Conservation (phyloP, 2,329 filamentous ascomycete genomes). For the Penicillium rolfsii region DNA sequence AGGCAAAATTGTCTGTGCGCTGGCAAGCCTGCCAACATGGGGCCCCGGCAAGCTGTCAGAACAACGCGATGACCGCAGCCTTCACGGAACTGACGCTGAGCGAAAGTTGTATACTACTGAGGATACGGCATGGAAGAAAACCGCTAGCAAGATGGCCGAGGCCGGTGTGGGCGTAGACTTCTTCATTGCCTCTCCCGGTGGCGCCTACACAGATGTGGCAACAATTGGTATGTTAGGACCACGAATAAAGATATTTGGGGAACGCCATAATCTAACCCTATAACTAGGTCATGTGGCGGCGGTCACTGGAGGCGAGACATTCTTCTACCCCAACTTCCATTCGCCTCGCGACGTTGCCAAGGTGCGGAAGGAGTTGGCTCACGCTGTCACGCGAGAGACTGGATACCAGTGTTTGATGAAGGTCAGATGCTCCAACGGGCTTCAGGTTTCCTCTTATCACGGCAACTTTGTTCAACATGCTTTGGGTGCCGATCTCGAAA, state of each 20-base stretch:
- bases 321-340: conserved; percentile 96
- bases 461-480: conserved; percentile 96
- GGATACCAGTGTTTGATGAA: conserved; percentile 98
- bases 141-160: conserved; percentile 84
- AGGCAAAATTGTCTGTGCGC: conserved; percentile 86
- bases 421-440: conserved; percentile 93
- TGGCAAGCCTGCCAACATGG: conserved; percentile 87
- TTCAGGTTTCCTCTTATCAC: conserved; percentile 92
- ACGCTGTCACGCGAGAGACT: conserved; percentile 84
- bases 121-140: conserved; percentile 83
- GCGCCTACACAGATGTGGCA: conserved; percentile 89
- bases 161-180: conserved; percentile 88
- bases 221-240: conserved; percentile 69
- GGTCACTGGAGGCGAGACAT: conserved; percentile 90
- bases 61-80: conserved; percentile 79
- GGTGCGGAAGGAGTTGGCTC: conserved; percentile 80
- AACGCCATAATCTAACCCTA: conserved; percentile 9
- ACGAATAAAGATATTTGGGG: conserved; percentile 3
- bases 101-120: conserved; percentile 92
- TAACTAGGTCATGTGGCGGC: conserved; percentile 74
- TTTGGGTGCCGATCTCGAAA: conserved; percentile 91
- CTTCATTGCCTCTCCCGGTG: conserved; percentile 88
- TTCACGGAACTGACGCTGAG: conserved; percentile 83
- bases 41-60: conserved; percentile 84
- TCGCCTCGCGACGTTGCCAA: conserved; percentile 82